These are phyloP conservation scores for Lomentospora prolificans DNA, from an alignment of 2,329 filamentous ascomycete genomes.

Conservation along the genomic window DNA sequence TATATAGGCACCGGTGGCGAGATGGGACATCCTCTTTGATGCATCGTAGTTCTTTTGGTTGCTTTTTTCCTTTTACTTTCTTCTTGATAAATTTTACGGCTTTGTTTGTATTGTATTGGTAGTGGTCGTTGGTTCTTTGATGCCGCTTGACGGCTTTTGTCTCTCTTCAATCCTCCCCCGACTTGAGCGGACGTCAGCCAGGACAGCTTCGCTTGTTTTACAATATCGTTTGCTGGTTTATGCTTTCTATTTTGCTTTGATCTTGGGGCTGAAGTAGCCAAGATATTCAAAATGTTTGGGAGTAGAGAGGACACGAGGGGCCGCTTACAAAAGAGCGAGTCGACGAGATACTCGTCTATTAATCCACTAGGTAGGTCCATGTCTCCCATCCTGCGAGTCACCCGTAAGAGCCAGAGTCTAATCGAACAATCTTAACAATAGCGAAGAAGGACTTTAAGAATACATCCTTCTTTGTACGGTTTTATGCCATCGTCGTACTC, in stretches of 20 bases:
- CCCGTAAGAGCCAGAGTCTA: not conserved
- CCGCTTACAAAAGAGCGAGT: not conserved
- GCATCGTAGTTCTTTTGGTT: not conserved
- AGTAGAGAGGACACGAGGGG: not conserved
- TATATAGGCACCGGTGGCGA: not conserved
- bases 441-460: slow-evolving; percentile 1
- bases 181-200: no score
- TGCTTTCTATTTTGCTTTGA: no score
- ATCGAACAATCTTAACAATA: not conserved
- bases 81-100: not conserved
- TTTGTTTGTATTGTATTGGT: no score
- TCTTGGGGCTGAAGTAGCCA: not conserved
- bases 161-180: no score
- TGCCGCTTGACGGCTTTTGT: no score
- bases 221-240: no score
- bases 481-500: slow-evolving; percentile 10
- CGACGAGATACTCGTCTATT: not conserved
- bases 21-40: not conserved
- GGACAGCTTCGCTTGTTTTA: no score
- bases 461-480: slow-evolving; percentile 6
- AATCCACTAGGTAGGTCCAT: not conserved
- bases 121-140: no score
- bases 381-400: not conserved
- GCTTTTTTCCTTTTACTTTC: not conserved
- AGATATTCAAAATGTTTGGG: not conserved